phyloP scores from a whole-genome alignment of 306 rosid genomes.

The Cyamopsis tetragonoloba region DNA sequence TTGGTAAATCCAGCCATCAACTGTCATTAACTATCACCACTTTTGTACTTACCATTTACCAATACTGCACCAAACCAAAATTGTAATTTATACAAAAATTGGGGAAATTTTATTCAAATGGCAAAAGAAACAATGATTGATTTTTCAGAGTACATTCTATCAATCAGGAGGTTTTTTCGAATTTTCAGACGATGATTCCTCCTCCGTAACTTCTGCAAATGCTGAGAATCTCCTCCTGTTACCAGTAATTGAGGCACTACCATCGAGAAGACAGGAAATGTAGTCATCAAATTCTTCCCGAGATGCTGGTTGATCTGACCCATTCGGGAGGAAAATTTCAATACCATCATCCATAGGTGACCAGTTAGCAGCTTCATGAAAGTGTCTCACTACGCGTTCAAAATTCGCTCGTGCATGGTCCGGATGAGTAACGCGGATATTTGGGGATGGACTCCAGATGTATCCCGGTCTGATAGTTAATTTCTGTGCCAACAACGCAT shows the following conservation, averaged over 20 bases:
- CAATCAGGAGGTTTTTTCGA: neutral
- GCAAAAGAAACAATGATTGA: neutral
- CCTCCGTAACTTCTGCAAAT: conserved; percentile 37
- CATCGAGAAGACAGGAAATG: conserved; percentile 27
- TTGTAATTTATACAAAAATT: neutral
- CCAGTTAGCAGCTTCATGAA: conserved; percentile 49
- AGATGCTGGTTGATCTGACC: conserved; percentile 30
- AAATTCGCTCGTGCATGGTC: conserved; percentile 12
- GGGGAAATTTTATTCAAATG: neutral
- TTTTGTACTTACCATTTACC: neutral
- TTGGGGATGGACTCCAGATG: conserved; percentile 24
- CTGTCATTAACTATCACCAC: neutral
- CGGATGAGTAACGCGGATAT: conserved; percentile 27
- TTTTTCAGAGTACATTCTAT: conserved; percentile 7
- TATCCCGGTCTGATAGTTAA: conserved; percentile 23
- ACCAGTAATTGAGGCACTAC: conserved; percentile 15
- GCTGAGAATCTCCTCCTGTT: conserved; percentile 42
- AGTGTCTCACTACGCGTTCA: neutral
- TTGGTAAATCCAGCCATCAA: conserved; percentile 19
- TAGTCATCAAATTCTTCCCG: conserved; percentile 41
- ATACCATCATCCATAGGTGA: conserved; percentile 73
- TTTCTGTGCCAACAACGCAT: conserved; percentile 31
- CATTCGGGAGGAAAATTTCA: conserved; percentile 35
- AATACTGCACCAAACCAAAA: neutral
- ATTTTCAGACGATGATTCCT: no score